A percentile compares a stretch with the other conserved stretches of the same genome.
These are phyloP conservation scores for Epichloe sibirici DNA, from an alignment of 2,329 filamentous ascomycete species.

Conservation along the genomic window DNA sequence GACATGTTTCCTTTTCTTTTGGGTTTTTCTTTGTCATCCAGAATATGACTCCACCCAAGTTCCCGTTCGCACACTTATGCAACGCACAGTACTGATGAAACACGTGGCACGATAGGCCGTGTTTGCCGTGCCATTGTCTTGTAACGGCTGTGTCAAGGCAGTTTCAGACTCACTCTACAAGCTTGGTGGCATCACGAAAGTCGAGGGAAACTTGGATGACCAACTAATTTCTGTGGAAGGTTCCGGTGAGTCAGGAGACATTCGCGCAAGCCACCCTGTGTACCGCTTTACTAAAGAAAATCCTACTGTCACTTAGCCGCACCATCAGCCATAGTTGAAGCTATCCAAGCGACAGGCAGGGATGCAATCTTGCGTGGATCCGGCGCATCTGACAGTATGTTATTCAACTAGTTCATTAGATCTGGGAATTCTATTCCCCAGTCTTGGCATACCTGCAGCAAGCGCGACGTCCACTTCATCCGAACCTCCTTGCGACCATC, in stretches of 20 bases:
- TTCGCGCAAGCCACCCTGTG: not conserved
- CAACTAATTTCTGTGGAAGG: slow-evolving; percentile 80
- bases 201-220: slow-evolving; percentile 69
- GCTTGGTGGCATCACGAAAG: slow-evolving; percentile 67
- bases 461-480: not conserved
- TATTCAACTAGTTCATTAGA: not conserved
- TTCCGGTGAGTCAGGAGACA: slow-evolving; percentile 42
- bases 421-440: not conserved
- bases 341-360: slow-evolving; percentile 79
- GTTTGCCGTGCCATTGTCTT: slow-evolving; percentile 90
- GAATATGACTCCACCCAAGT: slow-evolving; percentile 7
- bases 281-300: not conserved
- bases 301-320: slow-evolving; percentile 40
- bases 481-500: not conserved
- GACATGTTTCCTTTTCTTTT: not conserved
- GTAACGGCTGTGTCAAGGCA: slow-evolving; percentile 77
- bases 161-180: slow-evolving; percentile 69
- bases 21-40: not conserved
- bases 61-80: not conserved
- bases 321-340: slow-evolving; percentile 77
- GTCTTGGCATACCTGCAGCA: not conserved
- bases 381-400: slow-evolving; percentile 71
- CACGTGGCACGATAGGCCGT: slow-evolving; percentile 51
- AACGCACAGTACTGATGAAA: slow-evolving; percentile 21
- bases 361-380: slow-evolving; percentile 91